These are phyloP conservation scores for Calonectria multiphialidica DNA, from an alignment of 2,329 filamentous ascomycete genomes.

Conservation along the genomic window DNA sequence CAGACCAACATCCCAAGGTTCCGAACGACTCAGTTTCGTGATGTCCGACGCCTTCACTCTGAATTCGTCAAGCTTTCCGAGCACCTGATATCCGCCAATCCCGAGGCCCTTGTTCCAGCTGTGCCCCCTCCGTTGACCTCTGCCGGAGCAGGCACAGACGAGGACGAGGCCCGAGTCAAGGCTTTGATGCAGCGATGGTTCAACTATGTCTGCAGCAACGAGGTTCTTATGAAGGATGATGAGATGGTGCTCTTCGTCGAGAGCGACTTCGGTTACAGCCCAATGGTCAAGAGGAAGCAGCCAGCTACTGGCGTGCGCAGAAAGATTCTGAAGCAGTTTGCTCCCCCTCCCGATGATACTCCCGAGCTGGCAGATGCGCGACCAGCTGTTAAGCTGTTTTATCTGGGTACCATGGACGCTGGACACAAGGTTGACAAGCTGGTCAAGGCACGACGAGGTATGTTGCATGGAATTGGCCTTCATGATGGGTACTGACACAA, in stretches of 20 bases:
- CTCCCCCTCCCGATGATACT: constrained; percentile 95
- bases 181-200: constrained; percentile 93
- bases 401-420: constrained; percentile 95
- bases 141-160: constrained; percentile 94
- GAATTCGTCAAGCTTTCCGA: constrained; percentile 98
- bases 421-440: constrained; percentile 96
- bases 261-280: constrained; percentile 98
- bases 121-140: constrained; percentile 96
- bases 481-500: constrained; percentile 33
- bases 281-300: constrained; percentile 94
- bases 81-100: constrained; percentile 97
- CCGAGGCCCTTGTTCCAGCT: constrained; percentile 92
- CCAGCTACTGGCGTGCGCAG: constrained; percentile 94
- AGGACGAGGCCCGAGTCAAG: constrained; percentile 93
- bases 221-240: constrained; percentile 93
- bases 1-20: constrained; percentile 99
- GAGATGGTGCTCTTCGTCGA: constrained; percentile 99
- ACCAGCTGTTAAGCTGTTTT: constrained; percentile 94
- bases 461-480: constrained; percentile 10
- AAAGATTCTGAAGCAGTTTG: constrained; percentile 98
- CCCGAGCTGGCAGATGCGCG: constrained; percentile 92
- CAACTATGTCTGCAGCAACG: constrained; percentile 91
- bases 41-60: constrained; percentile 93
- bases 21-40: constrained; percentile 96
- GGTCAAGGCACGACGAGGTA: constrained; percentile 92